Base-by-base conservation (phyloP, 1,139 yeast genomes). In the Lodderomyces metapsilosis region DNA sequence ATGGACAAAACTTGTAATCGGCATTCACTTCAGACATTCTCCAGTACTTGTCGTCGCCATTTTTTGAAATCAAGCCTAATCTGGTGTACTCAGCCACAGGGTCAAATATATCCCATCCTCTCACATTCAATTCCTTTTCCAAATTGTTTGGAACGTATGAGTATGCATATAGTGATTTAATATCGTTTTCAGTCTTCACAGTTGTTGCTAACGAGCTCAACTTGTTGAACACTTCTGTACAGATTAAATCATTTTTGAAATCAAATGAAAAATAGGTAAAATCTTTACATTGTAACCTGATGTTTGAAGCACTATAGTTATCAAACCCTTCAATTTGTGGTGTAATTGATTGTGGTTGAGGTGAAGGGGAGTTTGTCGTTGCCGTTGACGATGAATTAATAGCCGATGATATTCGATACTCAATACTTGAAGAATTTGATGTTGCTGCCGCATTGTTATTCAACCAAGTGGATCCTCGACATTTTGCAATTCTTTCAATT, bases 231-330 rank as follows among this genome's bases (percentile, higher is more conserved):
- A 84, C 95, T 44, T 85, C 94, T 24, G 66, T 66, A 43, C 95
- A 85, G 21, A 77, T 72, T 12, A 64, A 53, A 40, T 82, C 83
- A 52, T 76, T 74, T 23, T 60, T 60, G 58, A 92, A 87, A 57
- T 87, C 92, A 54, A 92, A 74, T 16, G 95, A 81, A 43, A 89
- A 70, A 53, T 78, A 86, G n/a, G 92, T 84, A 61, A 88, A 92
- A 59, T 92, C 98, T 49, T 88, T 82, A 56, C 97, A 88, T 36
- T 82, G 77, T 11, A 92, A 61, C 37, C 95, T 76, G 38, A 92
- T 68, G 47, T 68, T 75, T 38, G 74, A 78, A 35, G 74, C 77
- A 47, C 77, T 68, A 62, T 64, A 76, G 53, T 71, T 74, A 64
- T 63, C 76, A 31, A 57, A 51, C 6, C 51, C 49, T 10, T 47